Evolutionary conservation across 164 flowering plant species (phyloP), one percentile per base, ranked within the genome.

Genomic region (Nymphaea colorata): DNA sequence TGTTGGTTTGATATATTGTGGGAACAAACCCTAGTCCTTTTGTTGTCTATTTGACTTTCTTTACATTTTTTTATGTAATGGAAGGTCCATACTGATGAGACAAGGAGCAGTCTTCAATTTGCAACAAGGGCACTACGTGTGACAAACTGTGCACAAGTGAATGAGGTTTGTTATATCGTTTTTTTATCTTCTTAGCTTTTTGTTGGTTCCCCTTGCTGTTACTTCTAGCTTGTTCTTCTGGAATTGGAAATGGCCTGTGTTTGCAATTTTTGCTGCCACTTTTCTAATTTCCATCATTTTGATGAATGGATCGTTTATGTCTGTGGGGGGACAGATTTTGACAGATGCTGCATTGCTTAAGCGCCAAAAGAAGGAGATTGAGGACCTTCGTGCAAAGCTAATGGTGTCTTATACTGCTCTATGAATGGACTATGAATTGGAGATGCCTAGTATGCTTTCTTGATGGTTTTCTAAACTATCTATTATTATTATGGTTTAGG

Each of bases 351-450:
- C 99, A 67, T 74, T 95, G 76, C 75, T 95, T 65, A 95, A 95
- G 78, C 96, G 99, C 43, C 99, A 95, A 79, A 94, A 88, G 80
- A 95, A 87, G 77, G 99, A 95, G 81, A 95, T 95, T 66, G 99
- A 88, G 75, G 96, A 88, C 68, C 94, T 95, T 73, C 84, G 96
- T 25, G 92, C 87, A 68, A 95, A 90, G 79, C 76, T 95, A 76
- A 83, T 83, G 93, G 99, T 89, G 70, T 44, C 68, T 36, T n/a
- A 51, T 61, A 61, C 41, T 61, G 6, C 25, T 61, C n/a, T n/a
- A 36, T n/a, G 10, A 55, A 16, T 55, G 59, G 10, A 16, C 10
- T 55, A 55, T 55, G 59, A 16, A 10, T 55, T 55, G 12, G 10
- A 55, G 10, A 55, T 55, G 16, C 16, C 59, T 8, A 55, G 59